phyloP scores from a whole-genome alignment of 2,329 filamentous ascomycete genomes.

The Aspergillus ochraceus region DNA sequence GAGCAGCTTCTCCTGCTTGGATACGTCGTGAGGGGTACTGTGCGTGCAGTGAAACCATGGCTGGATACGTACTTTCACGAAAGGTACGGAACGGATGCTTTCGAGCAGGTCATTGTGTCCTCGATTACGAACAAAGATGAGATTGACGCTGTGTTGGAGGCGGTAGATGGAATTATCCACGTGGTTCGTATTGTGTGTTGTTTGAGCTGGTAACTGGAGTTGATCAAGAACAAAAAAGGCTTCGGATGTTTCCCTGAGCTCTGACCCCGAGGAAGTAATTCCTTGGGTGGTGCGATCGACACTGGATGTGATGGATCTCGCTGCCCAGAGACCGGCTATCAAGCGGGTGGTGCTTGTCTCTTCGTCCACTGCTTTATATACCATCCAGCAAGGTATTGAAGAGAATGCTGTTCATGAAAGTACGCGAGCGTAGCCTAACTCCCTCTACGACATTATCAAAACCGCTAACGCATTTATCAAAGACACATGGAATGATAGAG shows the following conservation, averaged over 20 bases:
- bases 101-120: background rate
- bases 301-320: conserved; percentile 16
- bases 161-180: background rate
- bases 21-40: conserved; percentile 47
- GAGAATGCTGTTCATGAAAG: conserved; percentile 13
- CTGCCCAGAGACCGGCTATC: conserved; percentile 5
- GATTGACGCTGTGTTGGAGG: background rate
- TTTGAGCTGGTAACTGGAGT: background rate
- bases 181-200: background rate
- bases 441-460: background rate
- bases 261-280: conserved; percentile 11
- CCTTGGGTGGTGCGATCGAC: conserved; percentile 6
- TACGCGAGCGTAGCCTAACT: background rate
- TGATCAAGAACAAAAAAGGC: background rate
- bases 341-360: conserved; percentile 19
- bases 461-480: conserved; percentile 2
- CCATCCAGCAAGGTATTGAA: background rate
- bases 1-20: conserved; percentile 43
- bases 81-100: conserved; percentile 10
- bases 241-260: conserved; percentile 15
- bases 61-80: conserved; percentile 27
- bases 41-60: conserved; percentile 37
- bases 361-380: conserved; percentile 16
- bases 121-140: background rate
- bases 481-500: conserved; percentile 9